phyloP scores from a whole-genome alignment of 768 basidiomycete species.

The Lactarius psammicola region DNA sequence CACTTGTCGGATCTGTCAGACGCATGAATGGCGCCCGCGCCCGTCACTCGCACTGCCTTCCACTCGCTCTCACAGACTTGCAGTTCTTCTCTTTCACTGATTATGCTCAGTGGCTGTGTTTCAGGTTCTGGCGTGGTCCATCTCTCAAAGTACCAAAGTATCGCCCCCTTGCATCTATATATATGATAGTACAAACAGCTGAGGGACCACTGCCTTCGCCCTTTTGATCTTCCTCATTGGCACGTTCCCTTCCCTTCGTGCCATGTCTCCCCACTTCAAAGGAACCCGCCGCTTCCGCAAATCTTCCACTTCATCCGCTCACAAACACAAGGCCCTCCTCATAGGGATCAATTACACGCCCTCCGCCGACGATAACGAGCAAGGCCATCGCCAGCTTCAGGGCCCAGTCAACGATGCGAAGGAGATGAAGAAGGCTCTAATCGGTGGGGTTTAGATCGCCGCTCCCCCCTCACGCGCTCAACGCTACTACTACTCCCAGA shows the following conservation, averaged over 20 bases:
- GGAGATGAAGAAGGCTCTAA: conserved; percentile 6
- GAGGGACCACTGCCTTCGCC: too few relatives aligned
- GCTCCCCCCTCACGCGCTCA: background rate
- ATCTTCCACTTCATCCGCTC: background rate
- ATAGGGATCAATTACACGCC: conserved; percentile 14
- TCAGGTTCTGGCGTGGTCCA: background rate
- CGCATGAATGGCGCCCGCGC: too few relatives aligned
- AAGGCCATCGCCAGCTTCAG: background rate
- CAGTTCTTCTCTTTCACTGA: too few relatives aligned
- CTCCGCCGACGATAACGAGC: background rate
- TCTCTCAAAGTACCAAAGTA: too few relatives aligned
- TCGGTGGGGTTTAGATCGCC: conserved; percentile 10
- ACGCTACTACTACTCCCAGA: background rate
- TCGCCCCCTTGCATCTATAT: background rate
- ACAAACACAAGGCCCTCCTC: conserved; percentile 8
- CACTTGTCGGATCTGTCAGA: too few relatives aligned
- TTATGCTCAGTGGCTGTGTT: background rate
- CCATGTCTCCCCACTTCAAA: background rate
- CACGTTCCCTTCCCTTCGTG: background rate
- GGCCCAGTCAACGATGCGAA: conserved; percentile 18
- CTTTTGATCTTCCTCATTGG: background rate
- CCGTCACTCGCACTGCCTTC: background rate
- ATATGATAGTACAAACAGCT: background rate
- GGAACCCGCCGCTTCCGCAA: background rate
- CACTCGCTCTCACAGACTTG: too few relatives aligned